phyloP scores from a whole-genome alignment of 305 asterid genomes.

The Fraxinus floribunda region DNA sequence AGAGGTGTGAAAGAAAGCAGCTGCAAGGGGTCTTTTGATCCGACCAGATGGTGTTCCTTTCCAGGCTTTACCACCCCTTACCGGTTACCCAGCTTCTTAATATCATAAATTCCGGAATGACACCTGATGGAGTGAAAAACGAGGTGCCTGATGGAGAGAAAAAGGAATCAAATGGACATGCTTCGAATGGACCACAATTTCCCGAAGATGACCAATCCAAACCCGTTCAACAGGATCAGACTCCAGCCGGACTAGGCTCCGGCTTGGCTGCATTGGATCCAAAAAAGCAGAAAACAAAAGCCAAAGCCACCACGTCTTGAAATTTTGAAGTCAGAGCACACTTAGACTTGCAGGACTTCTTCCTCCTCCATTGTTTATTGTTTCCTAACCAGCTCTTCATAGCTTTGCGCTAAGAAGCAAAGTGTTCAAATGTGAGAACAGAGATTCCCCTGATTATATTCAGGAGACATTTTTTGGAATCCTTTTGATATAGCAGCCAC shows the following conservation, averaged over 20 bases:
- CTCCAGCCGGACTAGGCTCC: constrained; percentile 83
- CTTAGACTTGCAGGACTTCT: neutral
- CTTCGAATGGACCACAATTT: constrained; percentile 36
- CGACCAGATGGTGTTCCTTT: constrained; percentile 72
- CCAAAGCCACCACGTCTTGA: constrained; percentile 46
- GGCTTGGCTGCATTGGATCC: constrained; percentile 65
- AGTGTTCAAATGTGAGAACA: neutral
- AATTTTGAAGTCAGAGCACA: neutral
- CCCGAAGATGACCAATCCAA: constrained; percentile 31
- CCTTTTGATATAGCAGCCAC: neutral
- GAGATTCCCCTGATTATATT: neutral
- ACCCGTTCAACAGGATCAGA: constrained; percentile 40
- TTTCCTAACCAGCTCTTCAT: neutral
- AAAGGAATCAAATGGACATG: constrained; percentile 40
- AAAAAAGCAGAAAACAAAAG: constrained; percentile 66
- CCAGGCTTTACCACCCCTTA: constrained; percentile 59
- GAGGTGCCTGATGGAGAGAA: constrained; percentile 36
- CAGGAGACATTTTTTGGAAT: neutral
- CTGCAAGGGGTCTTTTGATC: constrained; percentile 71
- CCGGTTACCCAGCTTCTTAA: constrained; percentile 61
- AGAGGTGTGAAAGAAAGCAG: constrained; percentile 79
- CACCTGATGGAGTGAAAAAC: constrained; percentile 32
- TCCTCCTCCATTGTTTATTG: neutral
- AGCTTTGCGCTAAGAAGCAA: neutral
- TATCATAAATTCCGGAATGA: constrained; percentile 47